These are phyloP conservation scores for Avena atlantica DNA, from an alignment of 176 grass and related monocot species.

Conservation along the genomic window DNA sequence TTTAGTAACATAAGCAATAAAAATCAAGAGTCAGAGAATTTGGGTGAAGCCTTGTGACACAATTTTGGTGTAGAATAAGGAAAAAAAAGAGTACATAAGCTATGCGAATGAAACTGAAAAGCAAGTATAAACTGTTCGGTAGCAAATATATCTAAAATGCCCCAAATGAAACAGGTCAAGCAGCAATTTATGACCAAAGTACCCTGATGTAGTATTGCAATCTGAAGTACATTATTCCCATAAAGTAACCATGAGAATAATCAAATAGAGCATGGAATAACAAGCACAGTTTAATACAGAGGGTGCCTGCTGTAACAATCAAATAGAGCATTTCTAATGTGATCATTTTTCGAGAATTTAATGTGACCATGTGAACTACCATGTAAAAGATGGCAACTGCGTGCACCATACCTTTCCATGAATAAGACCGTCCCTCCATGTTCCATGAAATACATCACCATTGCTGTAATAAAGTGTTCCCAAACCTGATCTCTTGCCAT, in stretches of 20 bases:
- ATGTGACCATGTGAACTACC: neutral
- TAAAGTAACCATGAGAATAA: slow-evolving; percentile 5
- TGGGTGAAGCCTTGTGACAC: neutral
- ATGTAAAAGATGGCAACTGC: neutral
- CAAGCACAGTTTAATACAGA: neutral
- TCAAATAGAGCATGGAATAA: slow-evolving; percentile 5
- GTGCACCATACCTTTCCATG: slow-evolving; percentile 84
- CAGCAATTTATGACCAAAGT: neutral
- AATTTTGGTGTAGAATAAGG: neutral
- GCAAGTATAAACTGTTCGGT: neutral
- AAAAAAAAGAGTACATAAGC: neutral
- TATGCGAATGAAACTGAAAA: neutral
- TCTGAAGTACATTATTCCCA: neutral
- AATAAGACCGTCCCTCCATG: slow-evolving; percentile 96
- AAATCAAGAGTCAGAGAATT: neutral
- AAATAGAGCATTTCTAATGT: neutral
- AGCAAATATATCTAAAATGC: neutral
- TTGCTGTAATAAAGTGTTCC: slow-evolving; percentile 89
- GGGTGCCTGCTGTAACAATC: neutral
- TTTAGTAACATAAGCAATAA: slow-evolving; percentile 12
- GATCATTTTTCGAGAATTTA: neutral
- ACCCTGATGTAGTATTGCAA: neutral
- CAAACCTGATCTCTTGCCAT: slow-evolving; percentile 92
- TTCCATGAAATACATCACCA: slow-evolving; percentile 92
- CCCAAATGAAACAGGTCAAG: neutral